Evolutionary conservation across 352 stramenopile genomes (phyloP).

Genomic region (Phytophthora meadii): DNA sequence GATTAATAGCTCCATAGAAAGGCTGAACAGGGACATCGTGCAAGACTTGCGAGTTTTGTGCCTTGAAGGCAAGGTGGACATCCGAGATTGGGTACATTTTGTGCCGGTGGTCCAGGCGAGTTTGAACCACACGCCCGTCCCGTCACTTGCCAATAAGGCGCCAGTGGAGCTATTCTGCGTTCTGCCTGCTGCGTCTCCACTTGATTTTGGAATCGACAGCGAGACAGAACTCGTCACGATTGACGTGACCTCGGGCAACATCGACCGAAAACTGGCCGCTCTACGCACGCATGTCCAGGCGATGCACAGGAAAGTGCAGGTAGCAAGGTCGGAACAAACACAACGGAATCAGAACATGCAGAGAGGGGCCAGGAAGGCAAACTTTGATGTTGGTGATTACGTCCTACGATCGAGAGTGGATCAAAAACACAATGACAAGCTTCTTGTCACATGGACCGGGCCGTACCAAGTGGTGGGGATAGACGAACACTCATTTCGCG

Average conservation of each 20-base stretch:
- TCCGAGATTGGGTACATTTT: conserved; percentile 21
- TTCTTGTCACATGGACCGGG: conserved; percentile 37
- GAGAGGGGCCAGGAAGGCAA: conserved; percentile 6
- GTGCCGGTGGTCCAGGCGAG: background rate
- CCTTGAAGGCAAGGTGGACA: conserved; percentile 14
- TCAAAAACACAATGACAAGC: conserved; percentile 35
- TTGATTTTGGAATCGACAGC: conserved; percentile 8
- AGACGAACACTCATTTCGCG: conserved; percentile 27
- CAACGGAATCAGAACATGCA: conserved; percentile 18
- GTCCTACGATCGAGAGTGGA: conserved; percentile 38
- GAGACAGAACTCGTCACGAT: too few species aligned
- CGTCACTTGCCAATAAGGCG: conserved; percentile 24
- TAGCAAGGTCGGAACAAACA: conserved; percentile 10
- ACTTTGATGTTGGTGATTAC: conserved; percentile 37
- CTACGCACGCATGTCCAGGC: background rate
- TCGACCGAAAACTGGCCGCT: background rate
- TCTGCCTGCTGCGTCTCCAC: background rate
- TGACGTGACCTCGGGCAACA: too few species aligned
- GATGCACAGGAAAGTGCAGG: conserved; percentile 24
- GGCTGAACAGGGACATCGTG: conserved; percentile 40
- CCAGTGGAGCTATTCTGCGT: conserved; percentile 36
- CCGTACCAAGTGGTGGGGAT: conserved; percentile 29
- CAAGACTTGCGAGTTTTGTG: conserved; percentile 22
- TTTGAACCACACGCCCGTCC: background rate
- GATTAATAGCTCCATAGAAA: conserved; percentile 40